Evolutionary conservation across 2,329 filamentous ascomycete genomes (phyloP).

Genomic region (Fusarium circinatum): DNA sequence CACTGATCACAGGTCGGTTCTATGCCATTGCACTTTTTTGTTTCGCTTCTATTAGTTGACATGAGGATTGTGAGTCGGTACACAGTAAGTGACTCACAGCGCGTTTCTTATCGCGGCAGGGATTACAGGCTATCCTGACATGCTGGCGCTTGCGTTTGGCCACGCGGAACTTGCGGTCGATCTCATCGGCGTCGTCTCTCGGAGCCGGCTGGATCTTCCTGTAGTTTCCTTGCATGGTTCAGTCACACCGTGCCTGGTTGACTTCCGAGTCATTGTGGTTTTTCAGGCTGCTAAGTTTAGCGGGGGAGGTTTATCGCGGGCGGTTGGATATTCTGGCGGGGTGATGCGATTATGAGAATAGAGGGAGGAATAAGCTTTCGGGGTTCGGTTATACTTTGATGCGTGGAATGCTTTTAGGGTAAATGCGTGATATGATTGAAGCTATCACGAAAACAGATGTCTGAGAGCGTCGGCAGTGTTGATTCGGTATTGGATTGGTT

Average conservation of each 20-base stretch:
- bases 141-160: neutral
- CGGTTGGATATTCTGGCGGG: neutral
- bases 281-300: neutral
- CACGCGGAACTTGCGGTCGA: neutral
- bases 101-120: conserved; percentile 14
- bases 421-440: neutral
- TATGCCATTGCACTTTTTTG: neutral
- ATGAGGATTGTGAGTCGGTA: neutral
- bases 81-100: neutral
- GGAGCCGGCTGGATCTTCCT: conserved; percentile 7
- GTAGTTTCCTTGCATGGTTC: conserved; percentile 5
- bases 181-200: neutral
- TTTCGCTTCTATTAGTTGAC: neutral
- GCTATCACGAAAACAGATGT: neutral
- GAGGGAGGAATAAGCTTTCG: neutral
- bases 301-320: neutral
- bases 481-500: neutral
- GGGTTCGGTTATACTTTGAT: neutral
- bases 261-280: neutral
- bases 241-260: neutral
- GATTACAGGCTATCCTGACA: conserved; percentile 18
- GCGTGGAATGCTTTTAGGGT: neutral
- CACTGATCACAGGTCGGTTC: conserved; percentile 14
- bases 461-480: neutral
- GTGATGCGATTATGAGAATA: neutral